Conservation (phyloP, 441 rosid genomes). For the Viola pubescens region DNA sequence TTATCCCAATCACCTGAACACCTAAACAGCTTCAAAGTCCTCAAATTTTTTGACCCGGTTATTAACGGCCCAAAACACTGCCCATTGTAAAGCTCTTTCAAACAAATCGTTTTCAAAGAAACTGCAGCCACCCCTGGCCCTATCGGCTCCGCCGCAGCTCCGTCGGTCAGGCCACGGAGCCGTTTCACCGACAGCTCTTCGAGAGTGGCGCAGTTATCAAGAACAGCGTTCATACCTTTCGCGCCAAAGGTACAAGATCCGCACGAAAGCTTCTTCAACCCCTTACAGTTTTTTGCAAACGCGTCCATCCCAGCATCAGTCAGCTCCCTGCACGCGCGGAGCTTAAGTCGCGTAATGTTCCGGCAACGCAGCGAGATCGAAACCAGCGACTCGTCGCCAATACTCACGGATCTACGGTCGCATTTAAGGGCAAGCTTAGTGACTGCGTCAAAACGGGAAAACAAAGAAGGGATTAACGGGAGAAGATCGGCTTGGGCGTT, state of each 20-base stretch:
- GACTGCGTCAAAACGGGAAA: conserved; percentile 74
- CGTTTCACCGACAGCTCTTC: conserved; percentile 76
- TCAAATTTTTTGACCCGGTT: conserved; percentile 49
- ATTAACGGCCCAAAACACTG: conserved; percentile 67
- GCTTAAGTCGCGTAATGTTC: conserved; percentile 69
- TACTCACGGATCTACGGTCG: conserved; percentile 62
- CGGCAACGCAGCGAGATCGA: conserved; percentile 52
- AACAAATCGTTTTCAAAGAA: conserved; percentile 53
- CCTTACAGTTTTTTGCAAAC: conserved; percentile 63
- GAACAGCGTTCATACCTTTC: conserved; percentile 77
- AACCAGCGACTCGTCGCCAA: conserved; percentile 58
- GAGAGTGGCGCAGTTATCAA: conserved; percentile 56
- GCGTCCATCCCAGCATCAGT: conserved; percentile 60
- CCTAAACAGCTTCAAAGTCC: conserved; percentile 55
- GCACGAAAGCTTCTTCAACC: conserved; percentile 67
- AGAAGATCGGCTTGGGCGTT: conserved; percentile 61
- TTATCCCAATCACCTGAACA: conserved; percentile 82
- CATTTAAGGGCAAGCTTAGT: conserved; percentile 80
- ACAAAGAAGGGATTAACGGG: conserved; percentile 37
- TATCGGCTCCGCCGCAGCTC: conserved; percentile 48
- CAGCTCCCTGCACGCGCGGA: conserved; percentile 67
- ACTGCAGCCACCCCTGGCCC: conserved; percentile 55
- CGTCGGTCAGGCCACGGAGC: conserved; percentile 54
- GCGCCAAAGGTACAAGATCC: conserved; percentile 83
- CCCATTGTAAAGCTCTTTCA: conserved; percentile 68